phyloP scores from a whole-genome alignment of 2,329 filamentous ascomycete genomes.

The Claviceps citrina region DNA sequence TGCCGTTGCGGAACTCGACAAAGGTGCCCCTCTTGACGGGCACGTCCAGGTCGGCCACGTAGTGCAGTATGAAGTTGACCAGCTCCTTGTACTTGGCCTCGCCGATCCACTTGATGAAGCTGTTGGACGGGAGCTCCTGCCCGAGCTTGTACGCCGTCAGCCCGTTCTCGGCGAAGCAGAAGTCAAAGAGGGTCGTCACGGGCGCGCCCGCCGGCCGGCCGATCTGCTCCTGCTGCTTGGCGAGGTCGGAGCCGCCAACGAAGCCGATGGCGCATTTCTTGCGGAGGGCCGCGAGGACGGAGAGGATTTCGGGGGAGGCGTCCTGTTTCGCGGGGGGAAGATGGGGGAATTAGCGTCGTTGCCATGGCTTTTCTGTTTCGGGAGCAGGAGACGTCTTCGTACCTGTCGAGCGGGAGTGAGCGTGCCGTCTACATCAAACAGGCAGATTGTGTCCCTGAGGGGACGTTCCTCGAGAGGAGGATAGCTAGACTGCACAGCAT shows the following conservation, averaged over 20 bases:
- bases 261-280: conserved; percentile 80
- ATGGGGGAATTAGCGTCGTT: neutral
- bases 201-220: conserved; percentile 45
- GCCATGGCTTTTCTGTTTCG: neutral
- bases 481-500: conserved; percentile 29
- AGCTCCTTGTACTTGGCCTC: conserved; percentile 70
- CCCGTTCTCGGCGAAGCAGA: conserved; percentile 94
- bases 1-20: conserved; percentile 79
- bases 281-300: conserved; percentile 63
- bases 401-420: conserved; percentile 71
- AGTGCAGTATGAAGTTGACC: conserved; percentile 61
- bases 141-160: conserved; percentile 81
- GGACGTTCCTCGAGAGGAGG: conserved; percentile 70
- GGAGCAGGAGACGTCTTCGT: too few relatives aligned
- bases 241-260: conserved; percentile 82
- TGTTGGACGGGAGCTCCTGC: conserved; percentile 56
- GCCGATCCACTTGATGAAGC: conserved; percentile 85
- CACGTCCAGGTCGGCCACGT: conserved; percentile 70
- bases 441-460: conserved; percentile 79
- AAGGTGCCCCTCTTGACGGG: conserved; percentile 75
- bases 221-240: conserved; percentile 93
- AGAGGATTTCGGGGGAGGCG: conserved; percentile 68
- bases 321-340: conserved; percentile 26
- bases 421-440: conserved; percentile 94
- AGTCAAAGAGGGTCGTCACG: conserved; percentile 86